Evolutionary conservation across 2,329 filamentous ascomycete species (phyloP).

Genomic region (Aspergillus persii): DNA sequence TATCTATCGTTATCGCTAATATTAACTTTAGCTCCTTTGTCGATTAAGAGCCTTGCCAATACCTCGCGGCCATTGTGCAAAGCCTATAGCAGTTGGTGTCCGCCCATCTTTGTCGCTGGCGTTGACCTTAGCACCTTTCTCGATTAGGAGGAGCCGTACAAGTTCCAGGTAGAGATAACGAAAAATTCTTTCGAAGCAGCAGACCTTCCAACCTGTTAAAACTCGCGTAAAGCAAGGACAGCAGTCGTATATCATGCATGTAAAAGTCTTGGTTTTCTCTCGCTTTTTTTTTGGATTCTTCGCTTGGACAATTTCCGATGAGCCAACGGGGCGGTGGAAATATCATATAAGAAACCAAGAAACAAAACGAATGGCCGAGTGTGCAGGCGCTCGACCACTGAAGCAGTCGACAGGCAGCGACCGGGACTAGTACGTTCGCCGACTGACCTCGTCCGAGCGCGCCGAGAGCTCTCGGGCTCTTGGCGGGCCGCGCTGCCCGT

Average conservation of each 20-base stretch:
- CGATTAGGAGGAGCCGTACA: too few species aligned
- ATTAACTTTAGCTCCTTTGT: too few species aligned
- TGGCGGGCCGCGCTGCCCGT: constrained; percentile 29
- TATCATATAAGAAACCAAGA: neutral
- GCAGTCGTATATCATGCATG: neutral
- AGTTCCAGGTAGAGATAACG: constrained; percentile 10
- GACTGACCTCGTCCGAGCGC: constrained; percentile 32
- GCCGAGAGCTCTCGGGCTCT: constrained; percentile 34
- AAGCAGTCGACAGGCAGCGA: constrained; percentile 35
- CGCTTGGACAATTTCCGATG: neutral
- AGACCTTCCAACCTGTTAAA: constrained; percentile 16
- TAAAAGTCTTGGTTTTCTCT: neutral
- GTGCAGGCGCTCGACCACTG: constrained; percentile 18
- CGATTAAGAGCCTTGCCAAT: too few species aligned
- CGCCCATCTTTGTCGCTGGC: too few species aligned
- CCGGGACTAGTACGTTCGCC: constrained; percentile 23
- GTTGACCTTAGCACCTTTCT: too few species aligned
- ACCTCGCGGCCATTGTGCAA: too few species aligned
- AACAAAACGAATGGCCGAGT: neutral
- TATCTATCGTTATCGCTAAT: too few species aligned
- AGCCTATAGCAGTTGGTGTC: too few species aligned
- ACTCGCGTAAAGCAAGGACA: neutral
- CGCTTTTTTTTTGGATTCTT: neutral
- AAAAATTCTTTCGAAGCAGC: constrained; percentile 12
- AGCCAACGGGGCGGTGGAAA: neutral